Conservation (phyloP, 495 filamentous ascomycete genomes). For the Friedmanniomyces endolithicus region DNA sequence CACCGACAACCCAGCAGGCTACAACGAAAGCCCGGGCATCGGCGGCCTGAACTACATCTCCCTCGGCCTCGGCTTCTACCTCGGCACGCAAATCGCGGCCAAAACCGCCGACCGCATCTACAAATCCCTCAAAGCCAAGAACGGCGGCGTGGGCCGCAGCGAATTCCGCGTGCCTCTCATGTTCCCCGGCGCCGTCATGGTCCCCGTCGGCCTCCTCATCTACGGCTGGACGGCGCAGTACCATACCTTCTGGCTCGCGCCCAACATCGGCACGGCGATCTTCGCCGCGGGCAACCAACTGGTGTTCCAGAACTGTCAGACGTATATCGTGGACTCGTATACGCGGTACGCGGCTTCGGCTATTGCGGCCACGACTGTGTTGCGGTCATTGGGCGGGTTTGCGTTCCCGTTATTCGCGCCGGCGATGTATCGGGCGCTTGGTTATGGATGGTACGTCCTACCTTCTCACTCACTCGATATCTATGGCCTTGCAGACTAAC, state of each 20-base stretch:
- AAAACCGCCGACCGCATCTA: constrained; percentile 57
- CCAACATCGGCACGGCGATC: constrained; percentile 54
- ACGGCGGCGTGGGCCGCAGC: constrained; percentile 45
- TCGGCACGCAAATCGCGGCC: constrained; percentile 50
- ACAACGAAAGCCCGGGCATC: constrained; percentile 48
- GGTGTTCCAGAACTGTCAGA: constrained; percentile 57
- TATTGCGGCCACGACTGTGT: constrained; percentile 50
- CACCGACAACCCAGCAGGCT: constrained; percentile 22
- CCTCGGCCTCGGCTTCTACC: constrained; percentile 56
- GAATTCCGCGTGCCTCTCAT: constrained; percentile 61
- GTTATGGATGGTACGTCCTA: constrained; percentile 39
- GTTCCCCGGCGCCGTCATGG: constrained; percentile 42
- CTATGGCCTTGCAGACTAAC: not conserved
- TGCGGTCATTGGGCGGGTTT: constrained; percentile 59
- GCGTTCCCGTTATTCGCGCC: constrained; percentile 58
- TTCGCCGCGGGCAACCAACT: constrained; percentile 49
- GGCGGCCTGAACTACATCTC: constrained; percentile 60
- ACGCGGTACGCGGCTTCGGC: constrained; percentile 63
- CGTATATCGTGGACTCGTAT: constrained; percentile 69
- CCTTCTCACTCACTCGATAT: not conserved
- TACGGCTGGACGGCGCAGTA: constrained; percentile 61
- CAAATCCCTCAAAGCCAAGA: constrained; percentile 44
- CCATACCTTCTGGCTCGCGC: constrained; percentile 55
- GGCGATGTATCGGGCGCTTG: constrained; percentile 32
- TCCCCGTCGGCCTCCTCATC: constrained; percentile 53